Base-by-base conservation (phyloP, 176 grass and related monocot species). In the Ensete ventricosum region DNA sequence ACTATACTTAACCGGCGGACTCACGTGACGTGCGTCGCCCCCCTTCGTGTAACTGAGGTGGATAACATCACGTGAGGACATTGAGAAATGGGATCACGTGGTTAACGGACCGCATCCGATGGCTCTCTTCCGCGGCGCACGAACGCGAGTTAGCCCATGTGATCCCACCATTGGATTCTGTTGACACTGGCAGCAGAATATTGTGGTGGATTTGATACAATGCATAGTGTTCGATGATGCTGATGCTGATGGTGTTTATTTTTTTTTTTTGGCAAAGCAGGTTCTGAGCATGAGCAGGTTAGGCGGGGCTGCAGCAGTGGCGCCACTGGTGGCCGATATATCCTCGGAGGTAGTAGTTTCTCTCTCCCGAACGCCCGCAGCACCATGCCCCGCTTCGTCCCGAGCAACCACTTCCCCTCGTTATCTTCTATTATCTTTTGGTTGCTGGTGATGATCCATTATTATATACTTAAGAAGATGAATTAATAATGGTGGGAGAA, bases 281-380 rank as follows among this genome's bases (percentile, higher is more conserved):
- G 90, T 97, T 81, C 82, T 97, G 53, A 97, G 93, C 79, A 93
- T 93, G 90, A 97, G 93, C 76, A 78, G 93, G 81, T 79, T 97
- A 55, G 93, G 93, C 2, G 93, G 88, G 81, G 93, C 93, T 66
- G 84, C 90, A 14, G 90, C 87, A 20, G 80, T 90, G n/a, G 75
- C 80, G 22, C 90, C 93, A 70, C 81, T 90, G 43, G 82, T 87
- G 77, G 85, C 85, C 54, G 85, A 85, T 77, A 83, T 87, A 82
- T 79, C 85, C 54, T 83, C 93, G 50, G 88, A 97, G 90, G 90
- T 97, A 96, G 22, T 2, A 10, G 60, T 65, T 8, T 19, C 1
- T 34, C 24, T 2, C 1, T 25, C 29, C 29, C 29, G 3, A 34
- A 34, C 29, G 29, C 29, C 29, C 29, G 29, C 29, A 5, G 29